Base-by-base conservation (phyloP, 179 eudicot species). In the Spinacia oleracea region DNA sequence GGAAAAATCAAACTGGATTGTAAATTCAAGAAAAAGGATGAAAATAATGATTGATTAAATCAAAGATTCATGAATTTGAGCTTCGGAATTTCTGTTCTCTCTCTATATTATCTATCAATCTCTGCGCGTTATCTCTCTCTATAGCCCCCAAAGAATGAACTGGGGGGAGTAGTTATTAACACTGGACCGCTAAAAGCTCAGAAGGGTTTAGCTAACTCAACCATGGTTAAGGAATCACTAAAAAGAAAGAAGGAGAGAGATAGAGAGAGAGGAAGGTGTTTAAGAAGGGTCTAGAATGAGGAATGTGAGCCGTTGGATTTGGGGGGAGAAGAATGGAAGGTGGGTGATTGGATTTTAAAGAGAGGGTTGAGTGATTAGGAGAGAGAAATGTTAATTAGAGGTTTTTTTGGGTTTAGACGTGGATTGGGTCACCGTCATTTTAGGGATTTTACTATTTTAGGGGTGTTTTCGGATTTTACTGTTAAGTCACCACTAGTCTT, bases 241-340 rank as follows among this genome's bases (percentile, higher is more conserved):
- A 38, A 38, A 38, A 35, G 4, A 4, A 4, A 35, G 40, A 4
- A 38, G 4, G 40, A 38, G 40, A 38, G 40, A n/a, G n/a, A n/a
- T n/a, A n/a, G n/a, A n/a, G n/a, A n/a, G n/a, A n/a, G n/a, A n/a
- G n/a, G n/a, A n/a, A n/a, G n/a, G n/a, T n/a, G n/a, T 38, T 35
- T 38, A 38, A 2, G 85, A 85, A 85, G 84, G 42, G 80, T 85
- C 88, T 82, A 85, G 88, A 85, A 74, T 29, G 8, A 70, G 56
- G 34, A 34, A 69, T 42, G 2, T 5, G 1, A 63, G 78, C 85
- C 81, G 76, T 77, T 71, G 48, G 84, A 73, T 78, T 35, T 53
- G 50, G 83, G 56, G 59, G 53, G 59, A 43, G 40, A 46, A 83
- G 67, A n/a, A n/a, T n/a, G 70, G 82, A 75, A 66, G 77, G 48